Base-by-base conservation (phyloP, 2,329 filamentous ascomycete genomes). In the Paramyrothecium roridum region DNA sequence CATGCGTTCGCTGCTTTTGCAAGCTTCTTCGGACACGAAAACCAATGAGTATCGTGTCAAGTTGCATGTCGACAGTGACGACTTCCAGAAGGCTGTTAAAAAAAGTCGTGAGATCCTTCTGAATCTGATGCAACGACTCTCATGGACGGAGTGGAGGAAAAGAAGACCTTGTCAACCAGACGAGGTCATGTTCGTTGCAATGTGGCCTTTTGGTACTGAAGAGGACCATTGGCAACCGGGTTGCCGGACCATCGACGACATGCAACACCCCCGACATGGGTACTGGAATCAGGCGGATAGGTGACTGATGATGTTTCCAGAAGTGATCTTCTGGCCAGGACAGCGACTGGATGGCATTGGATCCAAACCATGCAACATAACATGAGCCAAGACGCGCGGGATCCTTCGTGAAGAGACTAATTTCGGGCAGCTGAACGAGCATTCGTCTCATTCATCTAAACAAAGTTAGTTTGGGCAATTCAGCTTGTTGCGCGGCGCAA, bases 101-200 rank as follows among this genome's bases (percentile, higher is more conserved):
- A 11, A 45, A 10, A 58, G 63, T 8, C 66, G 61, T 7, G 16
- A 17, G 4, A 52, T 62, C 8, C 52, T 71, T 8, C 58, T 54
- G 17, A 34, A 52, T 1, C 54, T 88, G 17, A 76, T 80, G 20
- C 57, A 68, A 1, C 79, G 79, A 55, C 71, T 89, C 2, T 73
- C 74, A 8, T 89, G 86, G 86, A 77, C 81, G 3, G 76, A 70
- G 0, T 88, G 83, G 83, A 85, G 82, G 61, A 74, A 78, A 51
- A 83, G 83, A 52, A 70, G 73, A 8, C 73, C 75, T 1, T 88
- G 86, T 63, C 67, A 62, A 0, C 72, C 74, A 8, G 75, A 82
- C 48, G 79, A 88, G 66, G 67, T 85, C 3, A 84, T 84, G 57
- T 77, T 83, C 48, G 73, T 87, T n/a, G 83, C 84, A 2, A 85